A percentile compares a stretch with the other conserved stretches of the same genome.
phyloP scores from a whole-genome alignment of 768 basidiomycete species.

The Leccinum truebloodii region DNA sequence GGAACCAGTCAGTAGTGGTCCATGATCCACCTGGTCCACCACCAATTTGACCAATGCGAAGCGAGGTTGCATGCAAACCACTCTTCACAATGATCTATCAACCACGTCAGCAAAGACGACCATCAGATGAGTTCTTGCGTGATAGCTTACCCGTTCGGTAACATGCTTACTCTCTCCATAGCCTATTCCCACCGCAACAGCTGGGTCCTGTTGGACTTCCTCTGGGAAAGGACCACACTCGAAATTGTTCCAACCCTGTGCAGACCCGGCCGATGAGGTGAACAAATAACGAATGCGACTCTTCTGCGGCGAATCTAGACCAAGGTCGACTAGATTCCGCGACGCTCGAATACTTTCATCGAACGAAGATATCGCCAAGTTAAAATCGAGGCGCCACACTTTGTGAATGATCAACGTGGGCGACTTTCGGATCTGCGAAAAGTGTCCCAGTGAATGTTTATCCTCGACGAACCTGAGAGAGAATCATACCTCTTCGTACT shows the following conservation, averaged over 20 bases:
- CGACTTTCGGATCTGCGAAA: conserved; percentile 32
- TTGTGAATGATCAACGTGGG: conserved; percentile 42
- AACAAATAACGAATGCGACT: conserved; percentile 37
- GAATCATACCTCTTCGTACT: conserved; percentile 20
- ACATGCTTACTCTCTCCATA: conserved; percentile 51
- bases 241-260: conserved; percentile 31
- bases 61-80: conserved; percentile 36
- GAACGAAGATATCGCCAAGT: conserved; percentile 42
- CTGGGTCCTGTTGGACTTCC: conserved; percentile 32
- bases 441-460: no score
- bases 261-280: conserved; percentile 42
- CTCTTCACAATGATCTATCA: conserved; percentile 41
- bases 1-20: conserved; percentile 49
- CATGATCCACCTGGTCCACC: conserved; percentile 46
- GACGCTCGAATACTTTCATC: conserved; percentile 43
- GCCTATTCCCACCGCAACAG: conserved; percentile 39
- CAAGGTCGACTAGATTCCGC: conserved; percentile 37
- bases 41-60: conserved; percentile 49
- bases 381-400: conserved; percentile 49
- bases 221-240: conserved; percentile 37
- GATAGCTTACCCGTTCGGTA: conserved; percentile 34
- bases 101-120: background rate
- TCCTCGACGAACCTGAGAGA: no score
- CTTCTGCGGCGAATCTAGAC: conserved; percentile 27
- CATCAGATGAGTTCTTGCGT: no score